Evolutionary conservation across 2,329 filamentous ascomycete genomes (phyloP), one percentile per base, ranked within the genome.

Genomic region (Calonectria pseudoreteaudii): DNA sequence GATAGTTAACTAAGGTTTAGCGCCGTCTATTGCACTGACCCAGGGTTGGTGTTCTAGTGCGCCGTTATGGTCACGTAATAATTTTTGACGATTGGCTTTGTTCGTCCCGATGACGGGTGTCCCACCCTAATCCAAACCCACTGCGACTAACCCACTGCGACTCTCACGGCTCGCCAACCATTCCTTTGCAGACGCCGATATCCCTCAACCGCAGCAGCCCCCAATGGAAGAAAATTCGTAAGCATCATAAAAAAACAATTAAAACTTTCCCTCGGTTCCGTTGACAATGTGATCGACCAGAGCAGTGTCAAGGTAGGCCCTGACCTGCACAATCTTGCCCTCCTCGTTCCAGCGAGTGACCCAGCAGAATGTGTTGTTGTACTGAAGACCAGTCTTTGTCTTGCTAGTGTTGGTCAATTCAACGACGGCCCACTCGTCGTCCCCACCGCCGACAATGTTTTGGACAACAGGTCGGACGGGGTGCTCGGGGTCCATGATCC

Each of bases 351-450:
- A 65, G 41, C 60, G 60, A 31, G 60, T 65, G 18, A 65, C 60
- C 60, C 60, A 65, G 14, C 60, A 65, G 16, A 65, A 65, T 20
- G 60, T 65, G 38, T 65, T 65, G 60, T 65, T 65, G n/a, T 65
- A 65, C 13, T 65, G 38, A 8, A 65, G 60, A 26, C 60, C 60
- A 23, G 26, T 65, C 41, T 65, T 65, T 2, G 60, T 65, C 38
- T 65, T 47, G 60, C 60, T 65, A 10, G 41, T 65, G 41, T 65
- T 65, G 26, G 60, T 65, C 60, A 65, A 28, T 16, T 65, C 60
- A n/a, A 65, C 44, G 10, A 65, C 60, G 20, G 60, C 60, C 60
- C 60, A 65, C 20, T 65, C 60, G 16, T 49, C 41, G 60, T 65
- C 60, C 16, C 28, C 60, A 18, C 60, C 60, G 26, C 60, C 60